Evolutionary conservation across 2,329 filamentous ascomycete species (phyloP).

Genomic region (Fusarium tjaetaba): DNA sequence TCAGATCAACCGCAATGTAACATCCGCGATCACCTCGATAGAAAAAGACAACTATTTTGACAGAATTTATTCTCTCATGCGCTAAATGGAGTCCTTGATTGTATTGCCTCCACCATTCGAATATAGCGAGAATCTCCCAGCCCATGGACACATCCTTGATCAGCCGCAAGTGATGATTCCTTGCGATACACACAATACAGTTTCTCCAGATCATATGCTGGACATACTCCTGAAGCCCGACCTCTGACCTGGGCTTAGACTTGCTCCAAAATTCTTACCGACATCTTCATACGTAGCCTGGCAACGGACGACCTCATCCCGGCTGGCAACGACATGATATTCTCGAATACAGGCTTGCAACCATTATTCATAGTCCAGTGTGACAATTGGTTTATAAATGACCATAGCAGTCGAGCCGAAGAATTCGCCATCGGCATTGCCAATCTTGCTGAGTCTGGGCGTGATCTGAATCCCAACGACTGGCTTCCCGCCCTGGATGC

Average conservation of each 20-base stretch:
- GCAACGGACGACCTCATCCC: background rate
- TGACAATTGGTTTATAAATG: constrained; percentile 12
- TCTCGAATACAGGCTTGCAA: background rate
- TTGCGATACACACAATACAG: background rate
- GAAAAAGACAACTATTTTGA: background rate
- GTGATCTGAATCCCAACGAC: constrained; percentile 18
- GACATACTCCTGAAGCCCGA: background rate
- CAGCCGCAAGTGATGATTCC: background rate
- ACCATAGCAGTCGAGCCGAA: constrained; percentile 1
- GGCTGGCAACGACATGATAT: background rate
- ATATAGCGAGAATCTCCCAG: background rate
- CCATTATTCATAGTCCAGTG: background rate
- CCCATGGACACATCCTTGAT: background rate
- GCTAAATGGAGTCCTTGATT: too few species aligned
- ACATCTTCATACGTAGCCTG: background rate
- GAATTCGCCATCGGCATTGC: constrained; percentile 19
- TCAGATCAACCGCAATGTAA: background rate
- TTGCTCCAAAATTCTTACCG: background rate
- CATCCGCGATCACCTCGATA: background rate
- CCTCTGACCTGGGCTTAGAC: background rate
- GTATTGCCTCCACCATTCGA: background rate
- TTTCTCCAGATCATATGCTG: background rate
- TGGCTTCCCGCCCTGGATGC: background rate
- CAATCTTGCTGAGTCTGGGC: constrained; percentile 23
- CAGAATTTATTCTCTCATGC: background rate